Evolutionary conservation across 192 early-diverging fungal species (phyloP).

Genomic region (Podila minutissima): DNA sequence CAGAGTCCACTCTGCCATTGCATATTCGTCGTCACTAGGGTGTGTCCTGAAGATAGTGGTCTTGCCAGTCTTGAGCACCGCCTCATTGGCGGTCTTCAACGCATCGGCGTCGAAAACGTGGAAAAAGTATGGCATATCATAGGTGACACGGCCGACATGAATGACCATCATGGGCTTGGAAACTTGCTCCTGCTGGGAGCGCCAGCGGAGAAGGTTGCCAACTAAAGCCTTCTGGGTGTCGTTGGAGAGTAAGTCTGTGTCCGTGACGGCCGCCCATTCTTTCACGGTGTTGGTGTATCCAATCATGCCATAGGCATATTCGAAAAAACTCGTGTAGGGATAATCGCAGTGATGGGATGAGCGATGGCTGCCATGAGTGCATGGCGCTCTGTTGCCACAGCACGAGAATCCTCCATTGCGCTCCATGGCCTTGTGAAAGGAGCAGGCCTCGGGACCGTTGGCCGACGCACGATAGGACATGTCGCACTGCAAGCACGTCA

Average conservation of each 20-base stretch:
- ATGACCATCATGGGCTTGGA: constrained; percentile 51
- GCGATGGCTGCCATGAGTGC: constrained; percentile 30
- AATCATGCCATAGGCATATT: constrained; percentile 29
- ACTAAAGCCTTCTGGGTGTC: constrained; percentile 33
- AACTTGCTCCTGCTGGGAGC: constrained; percentile 16
- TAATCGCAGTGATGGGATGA: constrained; percentile 51
- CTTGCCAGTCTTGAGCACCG: constrained; percentile 6
- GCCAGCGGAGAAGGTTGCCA: constrained; percentile 54
- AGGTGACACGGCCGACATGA: constrained; percentile 50
- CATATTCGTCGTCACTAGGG: constrained; percentile 20
- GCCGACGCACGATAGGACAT: constrained; percentile 43
- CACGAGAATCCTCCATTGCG: constrained; percentile 29
- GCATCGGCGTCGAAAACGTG: constrained; percentile 31
- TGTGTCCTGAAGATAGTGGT: constrained; percentile 29
- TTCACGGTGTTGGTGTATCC: constrained; percentile 51
- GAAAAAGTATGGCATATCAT: constrained; percentile 42
- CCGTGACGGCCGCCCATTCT: constrained; percentile 28
- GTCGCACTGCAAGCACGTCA: constrained; percentile 51
- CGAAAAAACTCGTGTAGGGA: constrained; percentile 45
- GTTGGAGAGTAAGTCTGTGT: constrained; percentile 33
- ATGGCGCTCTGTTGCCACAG: constrained; percentile 44
- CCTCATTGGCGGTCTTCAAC: constrained; percentile 21
- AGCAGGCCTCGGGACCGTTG: constrained; percentile 46
- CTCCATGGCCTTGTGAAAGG: constrained; percentile 39
- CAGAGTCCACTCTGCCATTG: constrained; percentile 56